Percentiles rank a stretch among this genome's conserved stretches.
phyloP scores from a whole-genome alignment of 202 grass and related monocot species.

The Brachypodium distachyon region DNA sequence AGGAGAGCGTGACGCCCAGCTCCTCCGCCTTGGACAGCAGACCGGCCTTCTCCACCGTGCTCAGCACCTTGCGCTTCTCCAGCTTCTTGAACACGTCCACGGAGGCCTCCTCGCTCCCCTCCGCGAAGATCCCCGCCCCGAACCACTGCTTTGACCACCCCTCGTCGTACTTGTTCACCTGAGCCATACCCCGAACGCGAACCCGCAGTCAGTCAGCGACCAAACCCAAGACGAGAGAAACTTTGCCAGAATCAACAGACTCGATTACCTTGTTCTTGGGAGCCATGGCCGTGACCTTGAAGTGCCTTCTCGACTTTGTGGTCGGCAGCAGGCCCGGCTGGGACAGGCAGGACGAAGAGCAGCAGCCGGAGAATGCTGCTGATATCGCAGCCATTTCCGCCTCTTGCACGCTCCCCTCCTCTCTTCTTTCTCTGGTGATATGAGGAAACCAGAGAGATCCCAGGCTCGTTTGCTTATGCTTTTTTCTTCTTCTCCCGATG shows the following conservation, averaged over 20 bases:
- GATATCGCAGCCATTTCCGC: slow-evolving; percentile 34
- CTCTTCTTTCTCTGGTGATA: neutral
- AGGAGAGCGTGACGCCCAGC: slow-evolving; percentile 83
- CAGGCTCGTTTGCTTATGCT: neutral
- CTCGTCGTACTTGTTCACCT: slow-evolving; percentile 93
- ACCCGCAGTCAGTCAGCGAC: neutral
- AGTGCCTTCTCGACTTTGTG: slow-evolving; percentile 18
- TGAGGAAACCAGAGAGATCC: neutral
- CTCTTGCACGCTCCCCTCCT: neutral
- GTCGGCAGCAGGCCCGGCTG: neutral
- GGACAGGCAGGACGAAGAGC: slow-evolving; percentile 26
- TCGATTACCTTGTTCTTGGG: slow-evolving; percentile 51
- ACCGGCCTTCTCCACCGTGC: slow-evolving; percentile 77
- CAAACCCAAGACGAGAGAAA: too few species aligned
- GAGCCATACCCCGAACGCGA: neutral
- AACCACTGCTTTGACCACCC: slow-evolving; percentile 90
- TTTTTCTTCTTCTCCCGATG: neutral
- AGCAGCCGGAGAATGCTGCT: slow-evolving; percentile 25
- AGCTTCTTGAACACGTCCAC: slow-evolving; percentile 93
- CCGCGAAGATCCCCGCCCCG: slow-evolving; percentile 80
- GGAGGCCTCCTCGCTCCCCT: slow-evolving; percentile 68
- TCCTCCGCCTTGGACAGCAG: slow-evolving; percentile 93
- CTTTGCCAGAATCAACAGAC: neutral
- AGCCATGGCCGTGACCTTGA: slow-evolving; percentile 73
- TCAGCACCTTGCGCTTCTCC: slow-evolving; percentile 87